Evolutionary conservation across 495 filamentous ascomycete genomes (phyloP), one percentile per base, ranked within the genome.

Genomic region (Parathielavia hyrcaniae): DNA sequence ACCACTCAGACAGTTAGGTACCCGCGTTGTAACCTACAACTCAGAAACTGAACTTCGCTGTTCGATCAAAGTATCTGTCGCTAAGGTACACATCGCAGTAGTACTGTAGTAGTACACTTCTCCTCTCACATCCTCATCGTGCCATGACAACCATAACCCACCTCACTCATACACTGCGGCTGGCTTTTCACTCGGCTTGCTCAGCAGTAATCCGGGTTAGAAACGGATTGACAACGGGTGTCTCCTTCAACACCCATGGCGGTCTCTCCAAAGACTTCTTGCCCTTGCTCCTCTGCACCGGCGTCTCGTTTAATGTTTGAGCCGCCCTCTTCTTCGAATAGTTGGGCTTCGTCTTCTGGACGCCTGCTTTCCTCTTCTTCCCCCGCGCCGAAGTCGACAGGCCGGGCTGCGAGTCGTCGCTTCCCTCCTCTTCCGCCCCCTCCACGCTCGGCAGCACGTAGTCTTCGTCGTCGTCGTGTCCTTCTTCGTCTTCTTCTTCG

Each of bases 191-290:
- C 6, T 12, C 34, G 2, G 49, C 35, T 5, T 5, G 49, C 1
- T 57, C 17, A 11, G 19, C 32, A 7, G 9, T 8, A 13, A 40
- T 26, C 14, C 3, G 38, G 1, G 20, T 7, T 2, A 48, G 19
- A 19, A 26, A 40, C 1, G 53, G 53, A 32, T 55, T 55, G 11
- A 39, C 11, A 1, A 55, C 34, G 6, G 53, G 53, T 14, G 41
- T 47, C 53, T 45, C 41, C 41, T 46, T 44, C 5, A 12, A 4
- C 30, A n/a, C n/a, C n/a, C n/a, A n/a, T n/a, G n/a, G n/a, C n/a
- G 4, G 20, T n/a, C 8, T 41, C 32, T 55, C 38, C 7, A 5
- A 11, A 8, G 43, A 11, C 5, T 17, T 22, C 34, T 47, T 32
- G 45, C 7, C 12, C 13, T 16, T 32, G 22, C 1, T 45, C 12